These are phyloP conservation scores for Aschersonia sp. DNA, from an alignment of 2,329 filamentous ascomycete species.

Conservation along the genomic window DNA sequence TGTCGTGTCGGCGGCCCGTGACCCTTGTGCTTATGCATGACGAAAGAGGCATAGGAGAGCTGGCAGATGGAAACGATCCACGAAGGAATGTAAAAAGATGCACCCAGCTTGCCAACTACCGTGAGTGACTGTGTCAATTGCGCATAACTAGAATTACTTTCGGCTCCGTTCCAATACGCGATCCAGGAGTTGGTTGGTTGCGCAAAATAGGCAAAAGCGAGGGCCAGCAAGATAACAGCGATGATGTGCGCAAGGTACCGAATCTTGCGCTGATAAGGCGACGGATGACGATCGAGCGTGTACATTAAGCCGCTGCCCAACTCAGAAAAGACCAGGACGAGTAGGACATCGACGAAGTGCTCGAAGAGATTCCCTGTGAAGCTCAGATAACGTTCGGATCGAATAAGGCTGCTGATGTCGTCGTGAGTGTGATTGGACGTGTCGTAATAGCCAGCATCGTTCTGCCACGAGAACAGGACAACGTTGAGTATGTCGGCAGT, in stretches of 20 bases:
- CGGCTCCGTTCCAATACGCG: constrained; percentile 4
- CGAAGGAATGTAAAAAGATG: constrained; percentile 3
- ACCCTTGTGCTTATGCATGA: constrained; percentile 4
- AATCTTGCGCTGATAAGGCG: constrained; percentile 1
- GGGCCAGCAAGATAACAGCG: not conserved
- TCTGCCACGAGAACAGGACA: constrained; percentile 5
- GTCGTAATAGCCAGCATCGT: constrained; percentile 3
- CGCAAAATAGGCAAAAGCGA: constrained; percentile 3
- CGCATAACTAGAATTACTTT: constrained; percentile 5
- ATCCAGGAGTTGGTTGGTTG: constrained; percentile 4
- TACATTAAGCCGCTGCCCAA: constrained; percentile 4
- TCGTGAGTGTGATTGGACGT: constrained; percentile 4
- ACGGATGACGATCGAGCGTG: constrained; percentile 1
- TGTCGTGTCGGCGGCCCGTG: constrained; percentile 1
- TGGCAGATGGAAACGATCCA: constrained; percentile 3
- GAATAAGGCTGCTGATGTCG: constrained; percentile 3
- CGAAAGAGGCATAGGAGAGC: constrained; percentile 3
- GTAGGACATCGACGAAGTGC: constrained; percentile 2
- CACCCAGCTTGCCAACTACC: constrained; percentile 3
- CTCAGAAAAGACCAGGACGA: constrained; percentile 3
- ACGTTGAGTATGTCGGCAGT: constrained; percentile 3
- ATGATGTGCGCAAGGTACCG: constrained; percentile 1
- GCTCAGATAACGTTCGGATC: constrained; percentile 4
- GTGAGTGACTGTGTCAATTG: constrained; percentile 4
- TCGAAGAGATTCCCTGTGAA: constrained; percentile 5